Evolutionary conservation across 768 basidiomycete species (phyloP), one percentile per base, ranked within the genome.

Genomic region (Auricularia cornea): DNA sequence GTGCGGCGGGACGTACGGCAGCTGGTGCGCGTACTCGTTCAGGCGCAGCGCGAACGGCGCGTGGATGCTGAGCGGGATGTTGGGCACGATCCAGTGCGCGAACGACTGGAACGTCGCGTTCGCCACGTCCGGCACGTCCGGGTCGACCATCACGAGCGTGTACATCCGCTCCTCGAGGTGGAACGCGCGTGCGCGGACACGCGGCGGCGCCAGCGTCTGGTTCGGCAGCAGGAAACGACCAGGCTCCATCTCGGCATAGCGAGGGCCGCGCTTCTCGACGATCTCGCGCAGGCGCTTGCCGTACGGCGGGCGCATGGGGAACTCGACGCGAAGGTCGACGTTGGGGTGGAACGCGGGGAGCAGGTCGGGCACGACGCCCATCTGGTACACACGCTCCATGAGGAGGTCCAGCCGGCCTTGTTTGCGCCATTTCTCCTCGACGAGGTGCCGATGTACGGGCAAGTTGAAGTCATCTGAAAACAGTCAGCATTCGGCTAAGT

Each of bases 311-410:
- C 71, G 65, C 60, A 74, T 74, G n/a, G 77, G 81, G 67, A 82
- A 84, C 26, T 81, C 80, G 60, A 95, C 74, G 29, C 83, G 85
- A 14, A 98, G 76, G 70, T 96, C 92, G 40, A 92, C 69, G 20
- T 84, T 83, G 0, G 93, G 92, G 60, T 81, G 83, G 8, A 96
- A 71, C 40, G 77, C 77, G 1, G 90, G 84, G 20, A 98, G 72
- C 12, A 95, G 76, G 70, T 99, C 96, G 0, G 96, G 95, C 2
- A 97, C 80, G 63, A 98, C 87, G 59, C 87, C 77, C 92, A 97
- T 93, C 76, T 94, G 91, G 68, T 92, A 81, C 54, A 98, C 70
- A 70, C 95, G 89, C 71, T 97, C 91, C 93, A 97, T 97, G 89
- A 98, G 77, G 40, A 94, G 77, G 71, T 97, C 94, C 38, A 98